Evolutionary conservation across 306 rosid species (phyloP).

Genomic region (Fagus sylvatica): DNA sequence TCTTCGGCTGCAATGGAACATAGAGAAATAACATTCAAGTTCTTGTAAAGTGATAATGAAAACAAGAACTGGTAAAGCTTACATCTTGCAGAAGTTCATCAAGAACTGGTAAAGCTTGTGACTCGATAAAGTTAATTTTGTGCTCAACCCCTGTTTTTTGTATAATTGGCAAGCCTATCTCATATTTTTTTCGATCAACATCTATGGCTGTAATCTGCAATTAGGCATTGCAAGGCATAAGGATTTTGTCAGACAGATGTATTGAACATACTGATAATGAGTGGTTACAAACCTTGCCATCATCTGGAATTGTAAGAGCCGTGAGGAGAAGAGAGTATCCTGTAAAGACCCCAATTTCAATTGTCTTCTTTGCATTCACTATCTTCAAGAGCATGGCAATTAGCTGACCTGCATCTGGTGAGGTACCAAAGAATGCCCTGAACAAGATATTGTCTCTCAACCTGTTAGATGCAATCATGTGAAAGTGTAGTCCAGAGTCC

Average conservation of each 20-base stretch:
- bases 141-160: slow-evolving; percentile 35
- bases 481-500: too few relatives aligned
- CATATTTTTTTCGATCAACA: slow-evolving; percentile 13
- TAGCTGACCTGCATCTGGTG: slow-evolving; percentile 56
- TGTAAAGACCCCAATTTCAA: slow-evolving; percentile 41
- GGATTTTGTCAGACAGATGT: not conserved
- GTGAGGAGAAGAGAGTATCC: slow-evolving; percentile 45
- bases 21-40: not conserved
- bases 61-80: not conserved
- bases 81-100: slow-evolving; percentile 23
- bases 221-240: not conserved
- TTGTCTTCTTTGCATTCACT: slow-evolving; percentile 43
- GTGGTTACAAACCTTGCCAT: slow-evolving; percentile 21
- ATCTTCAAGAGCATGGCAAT: slow-evolving; percentile 47
- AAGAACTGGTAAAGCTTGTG: slow-evolving; percentile 29
- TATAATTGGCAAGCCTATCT: slow-evolving; percentile 34
- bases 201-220: slow-evolving; percentile 40
- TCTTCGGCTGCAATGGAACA: slow-evolving; percentile 27
- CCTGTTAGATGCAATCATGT: too few relatives aligned
- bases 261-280: not conserved
- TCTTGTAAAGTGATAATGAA: not conserved
- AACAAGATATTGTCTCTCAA: not conserved
- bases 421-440: slow-evolving; percentile 43
- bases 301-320: slow-evolving; percentile 32
- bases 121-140: slow-evolving; percentile 35